Evolutionary conservation across 306 rosid genomes (phyloP), one percentile per base, ranked within the genome.

Genomic region (Dryas alaskensis): DNA sequence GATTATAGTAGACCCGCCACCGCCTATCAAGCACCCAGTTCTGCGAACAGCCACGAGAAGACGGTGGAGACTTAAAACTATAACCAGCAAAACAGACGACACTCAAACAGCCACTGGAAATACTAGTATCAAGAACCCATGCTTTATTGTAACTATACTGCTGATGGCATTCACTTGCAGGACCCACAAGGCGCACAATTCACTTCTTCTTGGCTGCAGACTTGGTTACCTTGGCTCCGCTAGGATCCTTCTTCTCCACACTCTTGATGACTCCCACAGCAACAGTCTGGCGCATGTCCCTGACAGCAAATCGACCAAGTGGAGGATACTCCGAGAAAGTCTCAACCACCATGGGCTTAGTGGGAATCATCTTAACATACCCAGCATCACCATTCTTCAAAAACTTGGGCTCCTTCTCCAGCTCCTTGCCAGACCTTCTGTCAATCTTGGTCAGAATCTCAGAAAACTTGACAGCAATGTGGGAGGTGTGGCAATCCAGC

Each of bases 251-350:
- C 98, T 92, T 92, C 78, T 92, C 98, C 13, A 90, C 96, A 7
- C 66, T 71, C 87, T 92, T 92, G 83, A 92, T 87, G 69, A 92
- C 98, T 53, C 98, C 97, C 1, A 92, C 98, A 37, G 98, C 98
- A 67, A 92, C 92, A 1, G 98, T 92, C 73, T 92, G 98, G 4
- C 98, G 90, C 96, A 93, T 93, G 86, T 93, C 96, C 42, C 98
- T 79, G 19, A 93, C 98, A 1, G 97, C 97, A 40, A 93, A 93
- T 52, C 98, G 92, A 0, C 98, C 98, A 4, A 93, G 90, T 9
- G 97, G 93, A 0, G 98, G 98, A 64, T 93, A 93, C 73, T 79
- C 88, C 0, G 98, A 80, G 85, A 93, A 93, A 12, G 93, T 90
- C 16, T 92, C 97, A 37, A 92, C 97, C 64, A 92, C 96, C 98